Evolutionary conservation across 169 alveolate genomes (phyloP).

Genomic region (Cryptosporidium muris): DNA sequence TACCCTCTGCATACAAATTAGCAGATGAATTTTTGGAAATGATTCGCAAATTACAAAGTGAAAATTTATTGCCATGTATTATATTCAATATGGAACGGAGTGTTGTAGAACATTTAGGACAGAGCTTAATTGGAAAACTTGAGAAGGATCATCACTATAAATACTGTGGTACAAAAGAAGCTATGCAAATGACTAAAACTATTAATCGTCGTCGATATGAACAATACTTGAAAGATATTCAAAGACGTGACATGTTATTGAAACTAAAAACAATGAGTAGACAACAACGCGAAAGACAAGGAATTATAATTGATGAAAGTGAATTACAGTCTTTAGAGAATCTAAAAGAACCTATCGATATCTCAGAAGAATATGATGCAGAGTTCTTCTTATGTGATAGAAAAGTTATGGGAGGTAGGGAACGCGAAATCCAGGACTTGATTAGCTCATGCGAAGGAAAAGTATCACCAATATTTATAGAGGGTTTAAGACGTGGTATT

Average conservation of each 20-base stretch:
- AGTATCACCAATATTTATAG: conserved; percentile 75
- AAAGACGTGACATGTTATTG: conserved; percentile 80
- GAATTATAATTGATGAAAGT: conserved; percentile 79
- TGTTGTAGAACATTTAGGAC: conserved; percentile 81
- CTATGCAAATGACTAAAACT: conserved; percentile 79
- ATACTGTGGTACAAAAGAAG: conserved; percentile 86
- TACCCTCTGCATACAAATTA: conserved; percentile 37
- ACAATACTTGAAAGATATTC: conserved; percentile 80
- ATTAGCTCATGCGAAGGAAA: conserved; percentile 69
- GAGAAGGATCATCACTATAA: conserved; percentile 84
- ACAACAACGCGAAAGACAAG: conserved; percentile 86
- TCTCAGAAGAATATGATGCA: conserved; percentile 87
- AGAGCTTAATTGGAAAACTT: conserved; percentile 78
- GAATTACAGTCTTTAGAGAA: conserved; percentile 79
- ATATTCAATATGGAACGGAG: conserved; percentile 86
- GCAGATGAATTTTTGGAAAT: conserved; percentile 78
- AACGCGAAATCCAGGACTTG: conserved; percentile 44
- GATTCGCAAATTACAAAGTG: conserved; percentile 80
- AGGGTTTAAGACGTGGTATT: conserved; percentile 87
- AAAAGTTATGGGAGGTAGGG: conserved; percentile 77
- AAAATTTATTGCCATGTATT: conserved; percentile 85
- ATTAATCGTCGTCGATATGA: conserved; percentile 83
- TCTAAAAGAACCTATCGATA: conserved; percentile 81
- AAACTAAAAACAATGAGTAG: conserved; percentile 81
- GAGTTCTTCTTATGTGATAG: conserved; percentile 84